phyloP scores from a whole-genome alignment of 768 basidiomycete genomes.

The Leccinum uliginosum region DNA sequence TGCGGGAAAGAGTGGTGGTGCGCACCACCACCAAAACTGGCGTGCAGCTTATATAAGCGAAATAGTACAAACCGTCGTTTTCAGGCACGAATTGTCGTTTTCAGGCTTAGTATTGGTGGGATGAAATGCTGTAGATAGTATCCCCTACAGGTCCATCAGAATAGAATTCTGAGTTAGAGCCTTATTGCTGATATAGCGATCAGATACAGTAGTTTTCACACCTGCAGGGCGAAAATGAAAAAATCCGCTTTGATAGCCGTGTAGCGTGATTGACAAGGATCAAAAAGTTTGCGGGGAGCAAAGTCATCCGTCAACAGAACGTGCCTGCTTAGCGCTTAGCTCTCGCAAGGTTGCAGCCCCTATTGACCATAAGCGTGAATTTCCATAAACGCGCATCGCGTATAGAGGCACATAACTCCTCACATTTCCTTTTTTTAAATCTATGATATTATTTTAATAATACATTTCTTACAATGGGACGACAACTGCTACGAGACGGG shows the following conservation, averaged over 20 bases:
- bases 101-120: not conserved
- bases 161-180: not conserved
- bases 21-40: too few species aligned
- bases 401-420: not conserved
- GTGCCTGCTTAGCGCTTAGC: too few species aligned
- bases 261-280: not conserved
- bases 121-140: not conserved
- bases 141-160: not conserved
- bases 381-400: not conserved
- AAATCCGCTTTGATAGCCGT: not conserved
- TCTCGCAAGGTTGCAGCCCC: too few species aligned
- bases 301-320: not conserved
- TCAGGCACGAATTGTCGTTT: not conserved
- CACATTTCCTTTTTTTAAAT: not conserved
- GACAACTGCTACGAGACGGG: not conserved
- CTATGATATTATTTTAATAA: not conserved
- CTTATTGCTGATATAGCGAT: too few species aligned
- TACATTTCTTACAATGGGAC: not conserved
- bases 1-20: not conserved
- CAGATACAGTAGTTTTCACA: not conserved
- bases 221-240: not conserved
- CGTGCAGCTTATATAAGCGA: too few species aligned
- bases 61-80: not conserved
- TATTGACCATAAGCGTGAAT: not conserved
- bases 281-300: not conserved